Percentiles rank a stretch among this genome's conserved stretches.
phyloP scores from a whole-genome alignment of 768 basidiomycete genomes.

The Kwoniella newhampshirensis region DNA sequence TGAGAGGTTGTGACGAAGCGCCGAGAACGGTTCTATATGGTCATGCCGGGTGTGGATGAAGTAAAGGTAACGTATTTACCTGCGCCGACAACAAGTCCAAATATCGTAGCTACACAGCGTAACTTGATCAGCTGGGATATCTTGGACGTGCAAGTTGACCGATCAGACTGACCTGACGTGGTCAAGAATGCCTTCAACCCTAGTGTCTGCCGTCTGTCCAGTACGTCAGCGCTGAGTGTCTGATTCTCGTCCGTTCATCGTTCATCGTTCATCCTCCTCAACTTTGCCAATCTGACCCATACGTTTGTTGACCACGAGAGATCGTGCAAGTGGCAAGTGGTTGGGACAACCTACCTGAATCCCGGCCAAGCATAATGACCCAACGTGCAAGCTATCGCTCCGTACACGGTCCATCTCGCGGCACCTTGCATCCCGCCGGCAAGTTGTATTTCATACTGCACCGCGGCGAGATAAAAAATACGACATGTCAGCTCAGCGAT shows the following conservation, averaged over 20 bases:
- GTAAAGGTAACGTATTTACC: conserved; percentile 15
- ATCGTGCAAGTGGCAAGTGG: no score
- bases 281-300: no score
- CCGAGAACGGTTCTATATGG: no score
- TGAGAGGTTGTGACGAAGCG: no score
- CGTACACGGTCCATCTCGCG: conserved; percentile 47
- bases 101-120: conserved; percentile 58
- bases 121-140: conserved; percentile 36
- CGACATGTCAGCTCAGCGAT: neutral
- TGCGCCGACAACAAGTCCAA: conserved; percentile 69
- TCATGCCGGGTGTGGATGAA: no score
- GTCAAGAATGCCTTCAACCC: conserved; percentile 79
- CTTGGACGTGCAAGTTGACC: conserved; percentile 14
- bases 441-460: conserved; percentile 40
- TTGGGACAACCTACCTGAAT: conserved; percentile 35
- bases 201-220: conserved; percentile 72
- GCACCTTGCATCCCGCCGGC: conserved; percentile 47
- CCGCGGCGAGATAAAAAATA: neutral
- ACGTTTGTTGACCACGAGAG: no score
- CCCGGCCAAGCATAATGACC: conserved; percentile 48
- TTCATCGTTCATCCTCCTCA: no score
- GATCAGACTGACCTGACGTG: conserved; percentile 61
- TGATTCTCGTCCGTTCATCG: no score
- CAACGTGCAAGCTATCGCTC: conserved; percentile 36
- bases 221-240: no score